phyloP scores from a whole-genome alignment of 202 grass and related monocot genomes.

The Carex arenaria region DNA sequence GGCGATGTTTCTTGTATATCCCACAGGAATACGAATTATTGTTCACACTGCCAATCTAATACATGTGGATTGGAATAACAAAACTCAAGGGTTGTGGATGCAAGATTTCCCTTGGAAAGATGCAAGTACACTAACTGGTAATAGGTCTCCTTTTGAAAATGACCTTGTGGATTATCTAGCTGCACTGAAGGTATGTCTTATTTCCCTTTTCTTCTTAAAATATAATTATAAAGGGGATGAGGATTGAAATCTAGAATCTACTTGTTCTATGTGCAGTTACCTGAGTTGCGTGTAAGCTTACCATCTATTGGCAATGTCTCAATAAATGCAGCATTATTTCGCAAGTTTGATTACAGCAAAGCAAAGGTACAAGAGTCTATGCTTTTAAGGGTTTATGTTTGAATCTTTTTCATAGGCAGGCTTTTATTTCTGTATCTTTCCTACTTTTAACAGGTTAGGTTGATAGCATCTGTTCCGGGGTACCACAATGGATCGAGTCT shows the following conservation, averaged over 20 bases:
- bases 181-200: slow-evolving; percentile 65
- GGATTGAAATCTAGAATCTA: not conserved
- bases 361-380: slow-evolving; percentile 53
- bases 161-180: slow-evolving; percentile 88
- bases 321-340: slow-evolving; percentile 81
- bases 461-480: slow-evolving; percentile 90
- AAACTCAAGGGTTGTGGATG: slow-evolving; percentile 88
- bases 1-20: slow-evolving; percentile 90
- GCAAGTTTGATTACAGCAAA: slow-evolving; percentile 88
- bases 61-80: slow-evolving; percentile 96
- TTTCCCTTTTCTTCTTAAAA: not conserved
- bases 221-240: not conserved
- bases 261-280: slow-evolving; percentile 54
- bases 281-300: slow-evolving; percentile 62
- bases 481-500: slow-evolving; percentile 75
- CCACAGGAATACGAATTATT: slow-evolving; percentile 73
- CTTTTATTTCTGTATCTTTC: slow-evolving; percentile 13
- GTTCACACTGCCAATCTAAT: slow-evolving; percentile 98
- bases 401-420: not conserved
- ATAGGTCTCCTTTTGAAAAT: slow-evolving; percentile 57
- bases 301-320: slow-evolving; percentile 70
- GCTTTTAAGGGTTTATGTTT: not conserved
- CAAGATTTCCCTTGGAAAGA: slow-evolving; percentile 98
- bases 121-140: slow-evolving; percentile 29
- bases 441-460: slow-evolving; percentile 51